phyloP scores from a whole-genome alignment of 2,329 filamentous ascomycete genomes.

The Penicillium crustosum region DNA sequence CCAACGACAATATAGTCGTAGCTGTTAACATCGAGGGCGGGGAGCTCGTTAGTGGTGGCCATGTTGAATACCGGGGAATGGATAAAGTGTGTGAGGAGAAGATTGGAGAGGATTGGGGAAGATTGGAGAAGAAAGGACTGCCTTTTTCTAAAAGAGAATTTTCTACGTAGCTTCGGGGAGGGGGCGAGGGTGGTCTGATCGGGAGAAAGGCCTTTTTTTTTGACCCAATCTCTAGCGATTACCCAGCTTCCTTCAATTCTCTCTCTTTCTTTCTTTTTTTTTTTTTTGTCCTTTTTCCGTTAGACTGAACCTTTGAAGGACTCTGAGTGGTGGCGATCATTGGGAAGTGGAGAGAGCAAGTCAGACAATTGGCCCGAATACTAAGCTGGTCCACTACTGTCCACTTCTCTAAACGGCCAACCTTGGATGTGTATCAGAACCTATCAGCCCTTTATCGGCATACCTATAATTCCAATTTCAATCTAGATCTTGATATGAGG shows the following conservation, averaged over 20 bases:
- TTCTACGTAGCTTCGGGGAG: neutral
- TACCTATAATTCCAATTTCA: neutral
- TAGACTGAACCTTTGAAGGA: conserved; percentile 10
- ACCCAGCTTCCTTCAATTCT: conserved; percentile 10
- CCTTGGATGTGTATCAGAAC: no score
- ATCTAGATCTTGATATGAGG: neutral
- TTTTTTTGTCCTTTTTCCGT: conserved; percentile 12
- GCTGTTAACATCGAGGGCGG: conserved; percentile 62
- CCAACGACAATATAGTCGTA: conserved; percentile 86
- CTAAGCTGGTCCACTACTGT: conserved; percentile 10
- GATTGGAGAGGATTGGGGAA: conserved; percentile 1
- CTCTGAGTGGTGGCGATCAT: conserved; percentile 22
- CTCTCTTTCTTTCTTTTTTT: conserved; percentile 10
- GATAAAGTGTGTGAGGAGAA: conserved; percentile 4
- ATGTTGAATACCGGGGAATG: conserved; percentile 44
- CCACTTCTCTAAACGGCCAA: neutral
- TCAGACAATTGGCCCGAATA: neutral
- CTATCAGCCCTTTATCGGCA: neutral
- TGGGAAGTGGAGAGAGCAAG: conserved; percentile 4
- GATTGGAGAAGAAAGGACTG: neutral
- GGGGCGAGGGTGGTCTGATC: conserved; percentile 13
- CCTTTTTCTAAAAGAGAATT: neutral
- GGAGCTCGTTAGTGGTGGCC: conserved; percentile 66
- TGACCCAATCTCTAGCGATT: conserved; percentile 11
- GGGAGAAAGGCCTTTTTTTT: conserved; percentile 3